Conservation (phyloP, 805 yeast species). For the Hanseniaspora opuntiae region DNA sequence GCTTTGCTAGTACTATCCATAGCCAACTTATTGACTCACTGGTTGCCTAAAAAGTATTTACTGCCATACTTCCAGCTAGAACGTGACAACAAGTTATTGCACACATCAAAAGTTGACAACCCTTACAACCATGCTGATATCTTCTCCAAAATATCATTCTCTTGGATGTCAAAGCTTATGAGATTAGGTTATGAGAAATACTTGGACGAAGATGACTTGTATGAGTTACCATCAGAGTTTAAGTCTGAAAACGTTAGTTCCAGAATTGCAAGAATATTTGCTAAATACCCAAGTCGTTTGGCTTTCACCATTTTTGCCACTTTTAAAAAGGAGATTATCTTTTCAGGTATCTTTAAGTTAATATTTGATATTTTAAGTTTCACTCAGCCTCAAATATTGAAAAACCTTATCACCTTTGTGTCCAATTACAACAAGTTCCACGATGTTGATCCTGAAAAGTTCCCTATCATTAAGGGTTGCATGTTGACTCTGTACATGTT, state of each 20-base stretch:
- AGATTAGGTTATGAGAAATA: constrained; percentile 53
- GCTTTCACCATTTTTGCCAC: constrained; percentile 49
- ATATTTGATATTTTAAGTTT: constrained; percentile 70
- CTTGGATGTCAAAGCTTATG: constrained; percentile 86
- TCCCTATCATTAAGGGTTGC: constrained; percentile 59
- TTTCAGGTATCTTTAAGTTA: constrained; percentile 62
- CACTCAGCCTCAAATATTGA: constrained; percentile 73
- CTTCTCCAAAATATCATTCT: constrained; percentile 63
- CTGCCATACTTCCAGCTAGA: constrained; percentile 32
- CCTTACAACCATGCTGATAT: constrained; percentile 41
- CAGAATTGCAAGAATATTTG: constrained; percentile 49
- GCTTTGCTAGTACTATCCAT: constrained; percentile 25
- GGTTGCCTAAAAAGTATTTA: constrained; percentile 29
- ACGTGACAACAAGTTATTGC: constrained; percentile 13
- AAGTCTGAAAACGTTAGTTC: constrained; percentile 40
- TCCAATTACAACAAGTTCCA: constrained; percentile 30
- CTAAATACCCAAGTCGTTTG: constrained; percentile 34
- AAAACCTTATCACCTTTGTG: constrained; percentile 49
- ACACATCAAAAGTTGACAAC: constrained; percentile 18
- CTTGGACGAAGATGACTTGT: constrained; percentile 52
- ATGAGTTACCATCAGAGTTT: constrained; percentile 57
- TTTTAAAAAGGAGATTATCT: constrained; percentile 56
- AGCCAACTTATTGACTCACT: constrained; percentile 26
- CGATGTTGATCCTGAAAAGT: constrained; percentile 14
- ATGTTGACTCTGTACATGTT: constrained; percentile 70